Evolutionary conservation across 2,329 filamentous ascomycete species (phyloP), one percentile per base, ranked within the genome.

Genomic region (Sporothrix variecibatus): DNA sequence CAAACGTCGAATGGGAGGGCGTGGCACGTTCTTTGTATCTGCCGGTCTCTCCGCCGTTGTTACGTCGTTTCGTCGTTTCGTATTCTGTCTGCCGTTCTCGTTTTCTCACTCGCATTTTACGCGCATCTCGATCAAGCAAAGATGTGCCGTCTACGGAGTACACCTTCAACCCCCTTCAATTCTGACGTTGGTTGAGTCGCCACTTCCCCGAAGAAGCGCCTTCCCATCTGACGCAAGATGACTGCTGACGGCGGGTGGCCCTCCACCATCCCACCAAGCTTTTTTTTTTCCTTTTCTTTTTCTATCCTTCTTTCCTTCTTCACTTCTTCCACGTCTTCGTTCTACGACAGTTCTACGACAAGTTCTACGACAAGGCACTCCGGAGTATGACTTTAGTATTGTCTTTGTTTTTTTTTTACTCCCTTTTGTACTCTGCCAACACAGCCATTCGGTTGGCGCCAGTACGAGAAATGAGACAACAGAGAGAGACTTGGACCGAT

Each of bases 401-500:
- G 2, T 34, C 34, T 31, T 31, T 51, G 23, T 58, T 23, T 26
- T 6, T 31, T n/a, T 58, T 51, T 51, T 8, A 17, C 15, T 43
- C 40, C 1, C 15, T 49, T 49, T 49, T 28, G 23, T 56, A 9
- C 23, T 12, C 12, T 28, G 11, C 34, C 15, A 34, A 56, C 43
- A 43, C 43, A n/a, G 31, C n/a, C 6, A 9, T 53, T 69, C 62
- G 34, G 73, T 74, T 74, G 69, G 73, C 43, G 40, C 31, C 69
- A 38, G 40, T 72, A 72, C 73, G 69, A 74, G 68, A 31, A 53
- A 56, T 26, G 23, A 46, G 31, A 60, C 6, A 49, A 38, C 43
- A 65, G 38, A 51, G 68, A 4, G 49, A 5, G 28, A 23, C 51
- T 2, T 4, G 23, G 26, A 12, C 23, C 38, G 3, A 38, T 20